Base-by-base conservation (phyloP, 2,329 filamentous ascomycete genomes). In the Blastomyces silverae region DNA sequence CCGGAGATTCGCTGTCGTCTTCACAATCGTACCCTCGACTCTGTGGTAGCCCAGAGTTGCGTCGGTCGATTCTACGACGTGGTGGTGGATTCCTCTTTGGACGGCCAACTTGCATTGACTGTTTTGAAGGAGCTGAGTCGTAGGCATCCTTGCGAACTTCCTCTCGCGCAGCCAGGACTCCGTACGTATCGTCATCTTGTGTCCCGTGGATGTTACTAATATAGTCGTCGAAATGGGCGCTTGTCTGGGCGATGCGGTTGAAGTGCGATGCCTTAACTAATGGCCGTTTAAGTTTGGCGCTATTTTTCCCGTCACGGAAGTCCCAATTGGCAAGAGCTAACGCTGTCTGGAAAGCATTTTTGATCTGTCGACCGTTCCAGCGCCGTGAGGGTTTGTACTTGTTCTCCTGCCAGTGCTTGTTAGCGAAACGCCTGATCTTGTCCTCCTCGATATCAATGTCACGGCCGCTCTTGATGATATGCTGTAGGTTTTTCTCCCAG, bases 321-420 rank as follows among this genome's bases (percentile, higher is more conserved):
- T 71, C 69, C 53, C 64, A 73, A 48, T 71, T 67, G 13, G 74
- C 75, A 5, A 78, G 69, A 3, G 76, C 71, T 17, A 73, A 66
- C 7, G 75, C 74, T 1, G 70, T 75, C 48, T 76, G 74, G 64
- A 75, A 76, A 0, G 75, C 75, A 64, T 78, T 78, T 20, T 70
- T 68, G 50, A 78, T 76, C 66, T 77, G 74, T 28, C 76, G 66
- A 3, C 75, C 76, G 64, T 77, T 78, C 74, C 75, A 76, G 34
- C 48, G 61, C 7, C 65, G 60, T 37, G 66, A 67, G 10, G 67
- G 55, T 11, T 48, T 50, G 13, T 68, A 44, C 31, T 68, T 57
- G 10, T 63, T 37, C 34, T 66, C 65, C 17, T 70, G 46, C 28
- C 62, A 67, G 31, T 69, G 66, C 20, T 65, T 55, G 46, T 58